Conservation (phyloP, 805 yeast genomes). For the Novakomyces olei region DNA sequence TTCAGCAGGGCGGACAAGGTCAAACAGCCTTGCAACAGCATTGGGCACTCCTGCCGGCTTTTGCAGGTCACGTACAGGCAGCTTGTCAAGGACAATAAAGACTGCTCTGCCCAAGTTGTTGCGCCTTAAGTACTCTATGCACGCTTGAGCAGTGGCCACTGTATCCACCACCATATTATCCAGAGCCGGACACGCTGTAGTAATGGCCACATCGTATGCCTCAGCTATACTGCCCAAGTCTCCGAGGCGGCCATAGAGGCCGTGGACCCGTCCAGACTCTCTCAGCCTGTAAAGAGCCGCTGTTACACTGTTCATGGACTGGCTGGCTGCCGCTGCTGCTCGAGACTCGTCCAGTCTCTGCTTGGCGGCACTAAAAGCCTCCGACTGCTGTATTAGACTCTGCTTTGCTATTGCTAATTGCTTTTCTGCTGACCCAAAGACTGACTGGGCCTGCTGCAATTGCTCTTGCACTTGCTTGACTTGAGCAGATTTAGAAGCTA, state of each 20-base stretch:
- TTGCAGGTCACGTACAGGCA: slow-evolving; percentile 38
- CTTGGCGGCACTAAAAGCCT: no score
- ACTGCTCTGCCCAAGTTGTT: slow-evolving; percentile 74
- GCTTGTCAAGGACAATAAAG: slow-evolving; percentile 57
- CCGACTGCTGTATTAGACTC: no score
- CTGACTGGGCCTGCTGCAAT: slow-evolving; percentile 13
- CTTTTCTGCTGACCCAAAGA: neutral
- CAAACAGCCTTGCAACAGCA: slow-evolving; percentile 76
- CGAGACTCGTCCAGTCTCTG: no score
- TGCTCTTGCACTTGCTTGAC: slow-evolving; percentile 29
- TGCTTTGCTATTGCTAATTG: neutral
- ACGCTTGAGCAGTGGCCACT: slow-evolving; percentile 45
- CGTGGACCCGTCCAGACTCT: slow-evolving; percentile 60
- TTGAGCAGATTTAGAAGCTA: slow-evolving; percentile 16
- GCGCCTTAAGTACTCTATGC: slow-evolving; percentile 63
- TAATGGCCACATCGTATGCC: slow-evolving; percentile 73
- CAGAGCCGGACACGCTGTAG: slow-evolving; percentile 80
- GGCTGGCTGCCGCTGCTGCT: no score
- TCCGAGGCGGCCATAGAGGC: slow-evolving; percentile 79
- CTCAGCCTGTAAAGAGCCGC: slow-evolving; percentile 45
- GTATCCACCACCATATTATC: slow-evolving; percentile 85
- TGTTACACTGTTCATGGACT: slow-evolving; percentile 50
- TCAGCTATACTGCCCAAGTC: slow-evolving; percentile 81
- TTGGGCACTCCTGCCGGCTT: slow-evolving; percentile 61
- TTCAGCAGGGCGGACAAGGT: slow-evolving; percentile 48